Percentiles rank a stretch among this genome's conserved stretches.
These are phyloP conservation scores for Mycena kentingensis DNA, from an alignment of 768 basidiomycete species.

Conservation along the genomic window DNA sequence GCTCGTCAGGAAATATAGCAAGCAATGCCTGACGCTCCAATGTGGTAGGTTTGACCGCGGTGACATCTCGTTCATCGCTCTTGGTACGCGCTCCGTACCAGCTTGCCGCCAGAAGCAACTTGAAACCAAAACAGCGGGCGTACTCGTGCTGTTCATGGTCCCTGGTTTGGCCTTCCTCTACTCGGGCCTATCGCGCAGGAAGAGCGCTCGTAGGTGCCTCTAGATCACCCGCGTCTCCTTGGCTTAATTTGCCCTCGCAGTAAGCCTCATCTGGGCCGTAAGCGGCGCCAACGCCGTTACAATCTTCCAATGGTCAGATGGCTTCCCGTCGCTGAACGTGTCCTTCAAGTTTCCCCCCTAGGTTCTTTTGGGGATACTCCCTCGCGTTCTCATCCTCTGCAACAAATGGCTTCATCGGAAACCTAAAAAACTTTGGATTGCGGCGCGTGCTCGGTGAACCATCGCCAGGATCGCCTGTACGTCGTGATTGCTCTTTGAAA, in stretches of 20 bases:
- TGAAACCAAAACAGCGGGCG: conserved; percentile 39
- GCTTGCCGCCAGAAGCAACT: neutral
- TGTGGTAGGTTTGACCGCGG: conserved; percentile 62
- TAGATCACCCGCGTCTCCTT: neutral
- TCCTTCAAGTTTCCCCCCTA: neutral
- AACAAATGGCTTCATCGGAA: conserved; percentile 75
- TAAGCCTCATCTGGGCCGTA: conserved; percentile 78
- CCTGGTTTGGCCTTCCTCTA: conserved; percentile 77
- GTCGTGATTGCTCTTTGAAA: too few relatives aligned
- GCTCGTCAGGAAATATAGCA: neutral
- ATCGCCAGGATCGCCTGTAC: conserved; percentile 68
- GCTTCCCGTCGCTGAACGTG: neutral
- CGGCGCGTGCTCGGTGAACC: conserved; percentile 69
- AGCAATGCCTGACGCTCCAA: neutral
- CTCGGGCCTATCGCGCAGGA: conserved; percentile 70
- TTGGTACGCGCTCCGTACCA: conserved; percentile 28
- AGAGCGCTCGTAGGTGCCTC: conserved; percentile 48
- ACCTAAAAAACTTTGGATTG: conserved; percentile 79
- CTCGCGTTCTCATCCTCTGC: conserved; percentile 81
- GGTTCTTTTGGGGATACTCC: conserved; percentile 59
- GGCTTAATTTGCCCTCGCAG: conserved; percentile 27
- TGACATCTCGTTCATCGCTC: conserved; percentile 69
- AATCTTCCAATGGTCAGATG: conserved; percentile 73
- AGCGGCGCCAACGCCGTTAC: conserved; percentile 72
- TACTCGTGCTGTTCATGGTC: conserved; percentile 77